Evolutionary conservation across 2,329 filamentous ascomycete species (phyloP), one percentile per base, ranked within the genome.

Genomic region (Microcyclospora pomicola): DNA sequence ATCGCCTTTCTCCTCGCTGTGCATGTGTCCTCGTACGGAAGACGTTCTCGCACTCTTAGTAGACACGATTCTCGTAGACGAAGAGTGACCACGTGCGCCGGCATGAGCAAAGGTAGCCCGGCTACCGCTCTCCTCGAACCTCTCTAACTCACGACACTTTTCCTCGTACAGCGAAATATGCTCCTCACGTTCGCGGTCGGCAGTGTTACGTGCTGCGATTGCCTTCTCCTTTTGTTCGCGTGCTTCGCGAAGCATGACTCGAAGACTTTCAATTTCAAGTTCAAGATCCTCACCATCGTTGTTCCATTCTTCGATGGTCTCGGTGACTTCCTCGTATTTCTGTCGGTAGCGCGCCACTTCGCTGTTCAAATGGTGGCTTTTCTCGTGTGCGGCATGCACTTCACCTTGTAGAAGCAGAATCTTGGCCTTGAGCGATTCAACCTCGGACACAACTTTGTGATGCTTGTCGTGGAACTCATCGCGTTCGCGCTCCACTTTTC

Each of bases 161-260:
- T 46, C 34, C 36, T 47, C 44, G 37, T 49, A 53, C 33, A 47
- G 45, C 24, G 43, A 27, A 15, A 50, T 41, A 6, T 37, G 40
- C 33, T 50, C 45, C 31, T 54, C 50, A 2, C 51, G 34, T 40
- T 54, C 49, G 27, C 48, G 47, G 34, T 54, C 51, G 14, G 51
- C 51, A 13, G 45, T 37, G 15, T 43, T 42, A 31, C 52, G 48
- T 2, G 52, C 49, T 5, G 52, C 34, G 37, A 55, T 53, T 30
- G 52, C 53, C n/a, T 47, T 40, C 30, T 54, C 52, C 16, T 50
- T 51, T 40, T 55, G 51, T 41, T 55, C 49, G n/a, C 47, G 48
- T 4, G 52, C 46, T 16, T 55, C 50, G 15, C 42, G 42, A 27
- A 55, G 44, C 39, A 51, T 41, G 15, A 44, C 42, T 34, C 50